Evolutionary conservation across 75 land plant genomes (phyloP).

Genomic region (Picea glauca): DNA sequence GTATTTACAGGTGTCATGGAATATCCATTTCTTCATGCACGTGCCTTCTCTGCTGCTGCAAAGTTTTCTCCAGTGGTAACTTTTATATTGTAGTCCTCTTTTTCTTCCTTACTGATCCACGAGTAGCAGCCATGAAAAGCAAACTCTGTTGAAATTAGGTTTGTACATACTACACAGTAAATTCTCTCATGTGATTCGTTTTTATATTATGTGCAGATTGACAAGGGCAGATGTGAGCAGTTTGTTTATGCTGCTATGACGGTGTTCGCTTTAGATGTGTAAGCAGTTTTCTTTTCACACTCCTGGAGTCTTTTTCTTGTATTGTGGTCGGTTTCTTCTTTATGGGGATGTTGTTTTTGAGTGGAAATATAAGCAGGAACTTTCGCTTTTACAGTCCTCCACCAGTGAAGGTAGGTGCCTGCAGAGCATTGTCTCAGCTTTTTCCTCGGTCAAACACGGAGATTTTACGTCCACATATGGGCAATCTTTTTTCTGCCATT

Average conservation of each 20-base stretch:
- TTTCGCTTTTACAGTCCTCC: conserved; percentile 49
- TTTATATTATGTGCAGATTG: conserved; percentile 47
- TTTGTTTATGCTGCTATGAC: conserved; percentile 65
- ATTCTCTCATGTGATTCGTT: not conserved
- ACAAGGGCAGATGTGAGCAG: conserved; percentile 40
- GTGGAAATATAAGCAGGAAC: not conserved
- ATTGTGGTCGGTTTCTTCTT: conserved; percentile 9
- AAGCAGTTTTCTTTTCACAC: conserved; percentile 16
- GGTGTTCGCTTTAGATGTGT: conserved; percentile 72
- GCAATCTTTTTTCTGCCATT: conserved; percentile 56
- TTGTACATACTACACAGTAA: not conserved
- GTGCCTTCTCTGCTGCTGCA: conserved; percentile 68
- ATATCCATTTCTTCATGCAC: conserved; percentile 88
- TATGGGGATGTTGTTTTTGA: not conserved
- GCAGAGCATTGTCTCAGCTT: conserved; percentile 75
- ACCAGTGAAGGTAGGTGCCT: conserved; percentile 91
- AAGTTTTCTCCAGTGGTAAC: conserved; percentile 81
- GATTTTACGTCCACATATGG: conserved; percentile 49
- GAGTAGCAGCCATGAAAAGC: not conserved
- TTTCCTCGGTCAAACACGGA: conserved; percentile 47
- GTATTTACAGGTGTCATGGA: conserved; percentile 48
- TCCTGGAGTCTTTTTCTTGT: not conserved
- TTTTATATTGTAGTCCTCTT: not conserved
- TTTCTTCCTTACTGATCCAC: not conserved
- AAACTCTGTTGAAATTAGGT: not conserved